phyloP scores from a whole-genome alignment of 805 yeast genomes.

The Candida morakotiae region DNA sequence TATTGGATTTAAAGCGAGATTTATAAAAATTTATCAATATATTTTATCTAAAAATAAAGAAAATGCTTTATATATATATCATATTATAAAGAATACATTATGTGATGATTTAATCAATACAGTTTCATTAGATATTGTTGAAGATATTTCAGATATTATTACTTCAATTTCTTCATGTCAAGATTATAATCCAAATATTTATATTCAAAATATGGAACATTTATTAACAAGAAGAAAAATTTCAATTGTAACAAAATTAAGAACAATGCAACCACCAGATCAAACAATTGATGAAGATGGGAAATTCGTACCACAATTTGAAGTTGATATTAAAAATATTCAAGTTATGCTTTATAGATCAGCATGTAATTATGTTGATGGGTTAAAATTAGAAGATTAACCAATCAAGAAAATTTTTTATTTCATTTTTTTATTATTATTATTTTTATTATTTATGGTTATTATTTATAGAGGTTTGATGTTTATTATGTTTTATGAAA shows the following conservation, averaged over 20 bases:
- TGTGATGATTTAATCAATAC: slow-evolving; percentile 24
- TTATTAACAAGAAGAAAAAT: slow-evolving; percentile 14
- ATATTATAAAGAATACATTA: slow-evolving; percentile 25
- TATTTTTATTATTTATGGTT: not conserved
- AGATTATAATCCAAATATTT: slow-evolving; percentile 15
- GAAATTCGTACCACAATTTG: slow-evolving; percentile 7
- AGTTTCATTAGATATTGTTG: slow-evolving; percentile 22
- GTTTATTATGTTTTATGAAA: not conserved
- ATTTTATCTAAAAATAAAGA: slow-evolving; percentile 18
- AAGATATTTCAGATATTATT: slow-evolving; percentile 25
- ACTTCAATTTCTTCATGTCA: slow-evolving; percentile 14
- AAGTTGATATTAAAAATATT: slow-evolving; percentile 16
- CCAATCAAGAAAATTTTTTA: not conserved
- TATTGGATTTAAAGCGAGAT: slow-evolving; percentile 22
- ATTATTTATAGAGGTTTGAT: slow-evolving; percentile 1
- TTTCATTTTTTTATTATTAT: not conserved
- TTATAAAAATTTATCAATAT: slow-evolving; percentile 24
- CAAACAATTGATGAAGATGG: slow-evolving; percentile 10
- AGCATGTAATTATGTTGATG: slow-evolving; percentile 34
- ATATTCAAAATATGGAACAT: slow-evolving; percentile 12
- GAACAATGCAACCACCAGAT: slow-evolving; percentile 9
- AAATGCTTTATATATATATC: slow-evolving; percentile 24
- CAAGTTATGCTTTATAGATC: slow-evolving; percentile 35
- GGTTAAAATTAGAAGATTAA: slow-evolving; percentile 29
- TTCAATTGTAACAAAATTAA: slow-evolving; percentile 10